phyloP scores from a whole-genome alignment of 208 protist genomes.

The Leishmania tropica region DNA sequence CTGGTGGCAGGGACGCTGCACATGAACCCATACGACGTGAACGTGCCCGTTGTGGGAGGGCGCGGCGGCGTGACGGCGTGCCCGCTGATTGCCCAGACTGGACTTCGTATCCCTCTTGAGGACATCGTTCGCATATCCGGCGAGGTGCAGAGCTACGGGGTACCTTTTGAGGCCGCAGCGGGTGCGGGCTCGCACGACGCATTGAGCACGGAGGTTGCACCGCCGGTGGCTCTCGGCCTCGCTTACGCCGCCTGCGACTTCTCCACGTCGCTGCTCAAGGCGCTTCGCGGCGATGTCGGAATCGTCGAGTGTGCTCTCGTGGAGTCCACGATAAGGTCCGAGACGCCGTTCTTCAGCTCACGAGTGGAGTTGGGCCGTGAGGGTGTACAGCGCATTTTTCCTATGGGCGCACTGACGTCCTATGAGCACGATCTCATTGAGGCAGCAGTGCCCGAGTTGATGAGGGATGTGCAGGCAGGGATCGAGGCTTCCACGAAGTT shows the following conservation, averaged over 20 bases:
- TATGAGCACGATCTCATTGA: conserved; percentile 83
- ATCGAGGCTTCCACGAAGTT: conserved; percentile 23
- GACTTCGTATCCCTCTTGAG: conserved; percentile 50
- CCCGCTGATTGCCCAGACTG: conserved; percentile 89
- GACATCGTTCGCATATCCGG: conserved; percentile 55
- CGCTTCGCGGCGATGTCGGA: conserved; percentile 70
- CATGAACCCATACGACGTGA: conserved; percentile 82
- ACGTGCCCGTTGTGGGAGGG: conserved; percentile 94
- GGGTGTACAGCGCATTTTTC: conserved; percentile 71
- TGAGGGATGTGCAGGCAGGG: conserved; percentile 84
- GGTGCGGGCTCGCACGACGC: conserved; percentile 14
- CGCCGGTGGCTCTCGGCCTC: conserved; percentile 53
- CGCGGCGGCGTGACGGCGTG: conserved; percentile 92
- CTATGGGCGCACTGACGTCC: conserved; percentile 58
- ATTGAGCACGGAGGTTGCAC: conserved; percentile 39
- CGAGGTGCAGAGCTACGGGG: conserved; percentile 66
- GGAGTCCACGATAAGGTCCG: conserved; percentile 67
- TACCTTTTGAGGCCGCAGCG: conserved; percentile 27
- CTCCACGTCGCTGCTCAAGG: conserved; percentile 70
- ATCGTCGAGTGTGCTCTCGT: conserved; percentile 85
- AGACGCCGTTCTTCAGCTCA: conserved; percentile 84
- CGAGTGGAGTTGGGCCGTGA: conserved; percentile 82
- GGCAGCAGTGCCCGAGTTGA: conserved; percentile 67
- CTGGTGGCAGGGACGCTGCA: conserved; percentile 62
- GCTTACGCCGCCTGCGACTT: conserved; percentile 73